Evolutionary conservation across 108 stramenopile genomes (phyloP).

Genomic region (Cyclostephanos tholiformis): DNA sequence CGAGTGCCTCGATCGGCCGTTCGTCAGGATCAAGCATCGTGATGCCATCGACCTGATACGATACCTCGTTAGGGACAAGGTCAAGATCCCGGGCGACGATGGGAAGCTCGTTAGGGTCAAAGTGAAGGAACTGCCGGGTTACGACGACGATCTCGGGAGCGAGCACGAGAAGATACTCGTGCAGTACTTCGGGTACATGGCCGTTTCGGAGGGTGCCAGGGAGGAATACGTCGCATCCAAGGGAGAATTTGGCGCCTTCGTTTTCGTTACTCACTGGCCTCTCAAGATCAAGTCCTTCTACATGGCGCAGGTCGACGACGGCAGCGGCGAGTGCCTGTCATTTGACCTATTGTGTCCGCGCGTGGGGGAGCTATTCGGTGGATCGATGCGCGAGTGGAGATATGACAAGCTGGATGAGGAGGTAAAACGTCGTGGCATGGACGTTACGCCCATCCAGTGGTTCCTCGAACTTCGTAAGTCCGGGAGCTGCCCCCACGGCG

Average conservation of each 20-base stretch:
- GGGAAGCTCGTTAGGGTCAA: slow-evolving; percentile 62
- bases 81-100: slow-evolving; percentile 56
- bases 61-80: slow-evolving; percentile 62
- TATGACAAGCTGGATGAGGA: slow-evolving; percentile 77
- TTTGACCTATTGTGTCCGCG: slow-evolving; percentile 92
- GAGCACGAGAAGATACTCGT: slow-evolving; percentile 95
- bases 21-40: slow-evolving; percentile 64
- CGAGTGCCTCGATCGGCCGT: slow-evolving; percentile 57
- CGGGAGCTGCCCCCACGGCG: slow-evolving; percentile 92
- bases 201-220: slow-evolving; percentile 64
- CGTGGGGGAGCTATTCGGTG: slow-evolving; percentile 93
- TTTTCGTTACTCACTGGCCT: slow-evolving; percentile 92
- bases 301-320: slow-evolving; percentile 92
- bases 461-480: slow-evolving; percentile 90
- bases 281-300: slow-evolving; percentile 96
- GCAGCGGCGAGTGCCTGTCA: slow-evolving; percentile 85
- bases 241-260: slow-evolving; percentile 76
- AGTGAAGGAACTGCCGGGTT: slow-evolving; percentile 67
- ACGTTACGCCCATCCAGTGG: slow-evolving; percentile 82
- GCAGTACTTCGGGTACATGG: slow-evolving; percentile 67
- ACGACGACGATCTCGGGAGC: slow-evolving; percentile 85
- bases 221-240: slow-evolving; percentile 48
- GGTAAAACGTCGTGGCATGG: slow-evolving; percentile 69
- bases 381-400: slow-evolving; percentile 91
- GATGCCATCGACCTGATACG: slow-evolving; percentile 70